These are phyloP conservation scores for Platanthera guangdongensis DNA, from an alignment of 106 monocot species.

Conservation along the genomic window DNA sequence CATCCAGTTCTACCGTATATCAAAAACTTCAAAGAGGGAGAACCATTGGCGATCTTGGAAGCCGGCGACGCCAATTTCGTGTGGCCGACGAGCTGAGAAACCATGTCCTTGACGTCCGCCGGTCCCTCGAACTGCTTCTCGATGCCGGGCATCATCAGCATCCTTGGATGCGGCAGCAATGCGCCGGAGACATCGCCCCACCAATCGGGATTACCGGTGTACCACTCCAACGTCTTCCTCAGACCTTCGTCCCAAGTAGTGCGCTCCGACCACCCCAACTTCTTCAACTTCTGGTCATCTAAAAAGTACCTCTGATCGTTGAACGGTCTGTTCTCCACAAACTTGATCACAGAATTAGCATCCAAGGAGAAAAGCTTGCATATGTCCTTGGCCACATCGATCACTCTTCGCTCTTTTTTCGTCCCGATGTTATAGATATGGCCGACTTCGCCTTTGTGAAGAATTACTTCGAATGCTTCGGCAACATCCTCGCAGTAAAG, in stretches of 20 bases:
- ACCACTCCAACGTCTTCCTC: slow-evolving; percentile 55
- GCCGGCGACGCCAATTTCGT: slow-evolving; percentile 1
- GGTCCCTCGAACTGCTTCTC: slow-evolving; percentile 16
- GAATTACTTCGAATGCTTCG: slow-evolving; percentile 68
- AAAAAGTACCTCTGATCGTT: slow-evolving; percentile 55
- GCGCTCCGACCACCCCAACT: slow-evolving; percentile 38
- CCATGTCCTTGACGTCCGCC: slow-evolving; percentile 21
- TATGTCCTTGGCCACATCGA: slow-evolving; percentile 60
- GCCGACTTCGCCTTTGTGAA: slow-evolving; percentile 67
- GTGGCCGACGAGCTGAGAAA: slow-evolving; percentile 10
- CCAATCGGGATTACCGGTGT: slow-evolving; percentile 38
- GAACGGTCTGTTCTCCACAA: slow-evolving; percentile 56
- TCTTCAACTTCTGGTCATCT: slow-evolving; percentile 55
- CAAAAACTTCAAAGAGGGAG: slow-evolving; percentile 33
- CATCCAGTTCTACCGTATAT: slow-evolving; percentile 57
- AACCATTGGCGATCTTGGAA: not conserved
- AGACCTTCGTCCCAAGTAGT: slow-evolving; percentile 52
- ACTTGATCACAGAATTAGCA: slow-evolving; percentile 50
- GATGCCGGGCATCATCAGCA: slow-evolving; percentile 40
- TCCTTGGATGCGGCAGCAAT: slow-evolving; percentile 48
- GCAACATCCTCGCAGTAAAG: slow-evolving; percentile 73
- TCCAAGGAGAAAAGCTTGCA: slow-evolving; percentile 50
- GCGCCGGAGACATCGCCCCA: slow-evolving; percentile 47
- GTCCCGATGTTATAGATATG: slow-evolving; percentile 69
- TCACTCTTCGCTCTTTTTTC: slow-evolving; percentile 58